A percentile compares a stretch with the other conserved stretches of the same genome.
phyloP scores from a whole-genome alignment of 2,329 filamentous ascomycete species.

The Cladosporium cucumerinum region DNA sequence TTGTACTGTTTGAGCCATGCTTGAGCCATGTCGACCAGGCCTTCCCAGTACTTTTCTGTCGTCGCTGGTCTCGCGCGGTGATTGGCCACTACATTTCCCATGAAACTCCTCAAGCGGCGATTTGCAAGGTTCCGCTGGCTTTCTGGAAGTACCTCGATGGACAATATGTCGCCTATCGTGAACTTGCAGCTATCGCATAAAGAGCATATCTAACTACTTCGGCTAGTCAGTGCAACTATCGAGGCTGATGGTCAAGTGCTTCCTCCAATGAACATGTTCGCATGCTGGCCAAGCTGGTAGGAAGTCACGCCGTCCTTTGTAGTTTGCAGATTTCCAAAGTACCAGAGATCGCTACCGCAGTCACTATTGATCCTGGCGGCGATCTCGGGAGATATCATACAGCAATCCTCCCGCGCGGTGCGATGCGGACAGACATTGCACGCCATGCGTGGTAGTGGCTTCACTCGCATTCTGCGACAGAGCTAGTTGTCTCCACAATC shows the following conservation, averaged over 20 bases:
- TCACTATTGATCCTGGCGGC: conserved; percentile 6
- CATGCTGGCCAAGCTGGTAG: background rate
- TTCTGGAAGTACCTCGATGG: background rate
- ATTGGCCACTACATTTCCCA: background rate
- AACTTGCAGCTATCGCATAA: background rate
- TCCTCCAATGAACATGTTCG: background rate
- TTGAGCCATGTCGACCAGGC: background rate
- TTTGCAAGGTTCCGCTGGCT: background rate
- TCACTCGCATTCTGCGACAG: conserved; percentile 3
- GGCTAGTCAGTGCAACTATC: background rate
- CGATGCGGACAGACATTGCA: background rate
- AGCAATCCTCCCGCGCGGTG: conserved; percentile 8
- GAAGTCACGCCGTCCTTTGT: background rate
- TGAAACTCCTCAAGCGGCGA: background rate
- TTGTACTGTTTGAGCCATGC: background rate
- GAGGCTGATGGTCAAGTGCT: background rate
- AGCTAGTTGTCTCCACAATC: background rate
- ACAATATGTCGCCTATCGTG: background rate
- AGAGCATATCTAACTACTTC: background rate
- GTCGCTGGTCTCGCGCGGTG: background rate
- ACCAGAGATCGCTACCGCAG: background rate
- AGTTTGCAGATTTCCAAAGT: background rate
- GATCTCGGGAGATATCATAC: conserved; percentile 11
- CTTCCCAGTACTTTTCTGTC: background rate
- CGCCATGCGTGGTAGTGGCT: background rate